These are phyloP conservation scores for Phytophthora pinifolia DNA, from an alignment of 352 stramenopile species.

Conservation along the genomic window DNA sequence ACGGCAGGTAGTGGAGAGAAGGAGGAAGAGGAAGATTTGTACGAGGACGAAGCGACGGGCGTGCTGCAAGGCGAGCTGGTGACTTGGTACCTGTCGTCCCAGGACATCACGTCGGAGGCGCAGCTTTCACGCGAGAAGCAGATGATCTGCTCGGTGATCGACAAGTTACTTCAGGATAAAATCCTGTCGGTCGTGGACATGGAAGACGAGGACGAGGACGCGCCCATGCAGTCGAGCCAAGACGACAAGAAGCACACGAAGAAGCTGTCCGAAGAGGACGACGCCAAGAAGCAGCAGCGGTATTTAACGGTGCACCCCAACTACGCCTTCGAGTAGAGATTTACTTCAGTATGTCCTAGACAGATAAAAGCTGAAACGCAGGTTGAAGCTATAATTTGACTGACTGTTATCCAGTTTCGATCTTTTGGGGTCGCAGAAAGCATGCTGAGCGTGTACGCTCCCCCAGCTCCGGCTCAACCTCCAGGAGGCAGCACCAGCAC, in stretches of 20 bases:
- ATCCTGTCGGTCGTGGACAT: slow-evolving; percentile 71
- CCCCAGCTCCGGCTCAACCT: slow-evolving; percentile 3
- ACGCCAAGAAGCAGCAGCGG: slow-evolving; percentile 61
- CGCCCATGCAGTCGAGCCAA: slow-evolving; percentile 16
- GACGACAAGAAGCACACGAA: slow-evolving; percentile 26
- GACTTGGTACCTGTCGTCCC: slow-evolving; percentile 82
- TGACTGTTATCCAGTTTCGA: slow-evolving; percentile 4
- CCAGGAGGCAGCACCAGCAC: slow-evolving; percentile 24
- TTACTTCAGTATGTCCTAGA: no score
- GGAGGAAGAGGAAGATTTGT: slow-evolving; percentile 41
- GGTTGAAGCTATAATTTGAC: slow-evolving; percentile 1
- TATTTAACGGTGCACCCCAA: slow-evolving; percentile 84
- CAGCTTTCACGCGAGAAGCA: slow-evolving; percentile 78
- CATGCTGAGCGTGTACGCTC: slow-evolving; percentile 19
- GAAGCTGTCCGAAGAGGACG: slow-evolving; percentile 49
- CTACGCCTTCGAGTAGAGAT: slow-evolving; percentile 63
- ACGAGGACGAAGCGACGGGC: slow-evolving; percentile 58
- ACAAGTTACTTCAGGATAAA: slow-evolving; percentile 80
- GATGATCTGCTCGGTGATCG: slow-evolving; percentile 82
- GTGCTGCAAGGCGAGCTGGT: slow-evolving; percentile 81
- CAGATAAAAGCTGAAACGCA: not conserved
- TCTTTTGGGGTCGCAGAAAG: slow-evolving; percentile 11
- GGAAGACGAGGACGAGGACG: slow-evolving; percentile 53
- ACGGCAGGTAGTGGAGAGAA: slow-evolving; percentile 13
- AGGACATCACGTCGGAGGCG: slow-evolving; percentile 85